phyloP scores from a whole-genome alignment of 2,329 filamentous ascomycete species.

The Leptoxyphium fumago region DNA sequence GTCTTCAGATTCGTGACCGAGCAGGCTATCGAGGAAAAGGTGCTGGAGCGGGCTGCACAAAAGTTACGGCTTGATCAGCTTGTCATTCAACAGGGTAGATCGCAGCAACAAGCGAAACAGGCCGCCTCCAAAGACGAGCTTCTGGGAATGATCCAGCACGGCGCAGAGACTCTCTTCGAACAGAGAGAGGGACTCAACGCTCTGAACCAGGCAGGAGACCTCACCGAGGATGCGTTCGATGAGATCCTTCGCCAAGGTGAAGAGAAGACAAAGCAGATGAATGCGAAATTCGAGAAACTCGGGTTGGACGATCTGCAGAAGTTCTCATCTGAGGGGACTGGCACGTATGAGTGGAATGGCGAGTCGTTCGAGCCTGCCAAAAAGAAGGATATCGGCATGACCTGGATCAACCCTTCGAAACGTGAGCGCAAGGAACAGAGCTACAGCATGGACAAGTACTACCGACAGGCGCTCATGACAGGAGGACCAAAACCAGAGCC shows the following conservation, averaged over 20 bases:
- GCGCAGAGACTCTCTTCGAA: slow-evolving; percentile 86
- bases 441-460: slow-evolving; percentile 98
- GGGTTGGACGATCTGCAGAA: slow-evolving; percentile 96
- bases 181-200: slow-evolving; percentile 50
- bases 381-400: slow-evolving; percentile 74
- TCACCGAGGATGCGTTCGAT: slow-evolving; percentile 85
- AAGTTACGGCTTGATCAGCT: slow-evolving; percentile 93
- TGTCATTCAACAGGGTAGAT: slow-evolving; percentile 92
- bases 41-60: slow-evolving; percentile 87
- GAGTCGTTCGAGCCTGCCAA: slow-evolving; percentile 75
- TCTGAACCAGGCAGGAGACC: slow-evolving; percentile 44
- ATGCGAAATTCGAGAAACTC: slow-evolving; percentile 88
- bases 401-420: slow-evolving; percentile 97
- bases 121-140: slow-evolving; percentile 93
- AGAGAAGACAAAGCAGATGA: slow-evolving; percentile 75
- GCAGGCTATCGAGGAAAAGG: slow-evolving; percentile 96
- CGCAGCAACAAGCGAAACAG: slow-evolving; percentile 78
- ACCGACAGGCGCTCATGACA: slow-evolving; percentile 77
- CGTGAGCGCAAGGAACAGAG: slow-evolving; percentile 96
- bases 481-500: slow-evolving; percentile 64
- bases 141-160: slow-evolving; percentile 95
- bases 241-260: slow-evolving; percentile 75
- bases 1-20: slow-evolving; percentile 97
- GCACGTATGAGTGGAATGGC: slow-evolving; percentile 95
- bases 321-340: slow-evolving; percentile 74